phyloP scores from a whole-genome alignment of 2,329 filamentous ascomycete species.

The Verticillium nonalfalfae region DNA sequence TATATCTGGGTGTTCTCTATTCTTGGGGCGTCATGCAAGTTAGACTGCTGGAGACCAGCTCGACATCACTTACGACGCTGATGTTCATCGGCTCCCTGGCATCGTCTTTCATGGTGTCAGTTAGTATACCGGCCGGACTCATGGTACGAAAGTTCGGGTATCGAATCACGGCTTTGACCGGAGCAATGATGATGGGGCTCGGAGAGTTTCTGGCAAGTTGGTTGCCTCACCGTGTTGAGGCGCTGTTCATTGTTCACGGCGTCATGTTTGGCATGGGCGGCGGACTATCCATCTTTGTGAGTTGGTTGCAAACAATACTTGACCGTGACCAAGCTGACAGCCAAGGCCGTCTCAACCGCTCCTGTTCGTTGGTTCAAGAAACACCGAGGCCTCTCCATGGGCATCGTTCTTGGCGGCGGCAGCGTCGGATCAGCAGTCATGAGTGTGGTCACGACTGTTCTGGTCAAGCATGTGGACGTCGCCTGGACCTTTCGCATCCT shows the following conservation, averaged over 20 bases:
- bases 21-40: slow-evolving; percentile 20
- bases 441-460: slow-evolving; percentile 14
- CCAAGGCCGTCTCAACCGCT: slow-evolving; percentile 17
- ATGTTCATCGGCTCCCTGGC: slow-evolving; percentile 20
- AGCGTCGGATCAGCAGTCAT: slow-evolving; percentile 19
- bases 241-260: slow-evolving; percentile 18
- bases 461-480: slow-evolving; percentile 15
- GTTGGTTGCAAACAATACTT: background rate
- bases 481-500: slow-evolving; percentile 20
- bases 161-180: slow-evolving; percentile 13
- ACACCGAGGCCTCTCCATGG: slow-evolving; percentile 18
- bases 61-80: slow-evolving; percentile 15
- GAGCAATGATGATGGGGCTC: slow-evolving; percentile 16
- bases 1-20: slow-evolving; percentile 21
- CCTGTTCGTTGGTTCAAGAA: slow-evolving; percentile 17
- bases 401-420: slow-evolving; percentile 19
- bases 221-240: slow-evolving; percentile 13
- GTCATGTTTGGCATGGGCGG: slow-evolving; percentile 18
- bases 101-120: slow-evolving; percentile 19
- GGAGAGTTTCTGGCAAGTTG: slow-evolving; percentile 20
- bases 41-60: slow-evolving; percentile 13
- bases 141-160: slow-evolving; percentile 16
- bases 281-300: slow-evolving; percentile 17
- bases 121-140: slow-evolving; percentile 16
- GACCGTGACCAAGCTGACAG: background rate